These are phyloP conservation scores for Coffea eugenioides DNA, from an alignment of 257 asterid species.

Conservation along the genomic window DNA sequence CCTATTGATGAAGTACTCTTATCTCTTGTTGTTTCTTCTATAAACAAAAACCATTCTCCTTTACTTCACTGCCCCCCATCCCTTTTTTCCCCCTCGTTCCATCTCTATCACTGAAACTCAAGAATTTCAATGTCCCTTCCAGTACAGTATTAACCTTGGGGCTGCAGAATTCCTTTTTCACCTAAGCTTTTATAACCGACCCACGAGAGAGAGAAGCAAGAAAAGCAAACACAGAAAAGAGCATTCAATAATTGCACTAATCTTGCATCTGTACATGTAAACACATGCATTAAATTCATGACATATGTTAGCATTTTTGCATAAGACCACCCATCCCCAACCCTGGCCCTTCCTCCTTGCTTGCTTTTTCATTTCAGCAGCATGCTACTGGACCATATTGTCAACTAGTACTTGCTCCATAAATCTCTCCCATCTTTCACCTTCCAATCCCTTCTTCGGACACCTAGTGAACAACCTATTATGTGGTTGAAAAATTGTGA, in stretches of 20 bases:
- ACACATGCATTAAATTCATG: slow-evolving; percentile 4
- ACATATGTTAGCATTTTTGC: neutral
- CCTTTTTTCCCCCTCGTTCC: slow-evolving; percentile 14
- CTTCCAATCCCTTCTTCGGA: neutral
- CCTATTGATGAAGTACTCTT: slow-evolving; percentile 18
- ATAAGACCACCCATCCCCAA: neutral
- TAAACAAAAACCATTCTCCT: slow-evolving; percentile 19
- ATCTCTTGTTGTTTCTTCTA: slow-evolving; percentile 17
- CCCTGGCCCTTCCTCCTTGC: neutral
- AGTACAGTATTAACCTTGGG: slow-evolving; percentile 12
- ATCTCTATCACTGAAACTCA: slow-evolving; percentile 22
- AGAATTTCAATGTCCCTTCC: slow-evolving; percentile 9
- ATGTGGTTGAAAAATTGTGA: slow-evolving; percentile 17
- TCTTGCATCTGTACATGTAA: slow-evolving; percentile 2
- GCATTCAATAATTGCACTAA: slow-evolving; percentile 15
- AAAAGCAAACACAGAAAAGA: neutral
- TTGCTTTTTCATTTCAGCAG: slow-evolving; percentile 4
- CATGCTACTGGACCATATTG: neutral
- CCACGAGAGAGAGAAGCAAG: neutral
- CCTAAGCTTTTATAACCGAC: slow-evolving; percentile 1
- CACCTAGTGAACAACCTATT: neutral
- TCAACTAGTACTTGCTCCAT: neutral
- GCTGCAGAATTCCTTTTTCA: slow-evolving; percentile 12
- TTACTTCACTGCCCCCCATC: slow-evolving; percentile 18
- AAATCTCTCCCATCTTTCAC: neutral